phyloP scores from a whole-genome alignment of 2,329 filamentous ascomycete genomes.

The Dactylonectria estremocensis region DNA sequence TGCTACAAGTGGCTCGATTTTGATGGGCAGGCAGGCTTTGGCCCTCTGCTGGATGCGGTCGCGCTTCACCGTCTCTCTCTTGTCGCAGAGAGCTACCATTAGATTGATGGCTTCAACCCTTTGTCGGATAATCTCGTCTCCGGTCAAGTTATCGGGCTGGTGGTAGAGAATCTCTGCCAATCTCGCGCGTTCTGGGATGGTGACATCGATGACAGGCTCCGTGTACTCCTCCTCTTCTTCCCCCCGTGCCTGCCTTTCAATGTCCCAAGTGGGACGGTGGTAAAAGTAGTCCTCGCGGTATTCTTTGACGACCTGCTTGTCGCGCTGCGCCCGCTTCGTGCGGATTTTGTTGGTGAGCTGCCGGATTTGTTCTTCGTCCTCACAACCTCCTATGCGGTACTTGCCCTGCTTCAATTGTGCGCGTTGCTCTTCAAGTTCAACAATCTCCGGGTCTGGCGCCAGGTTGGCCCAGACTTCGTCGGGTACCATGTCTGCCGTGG shows the following conservation, averaged over 20 bases:
- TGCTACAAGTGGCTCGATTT: neutral
- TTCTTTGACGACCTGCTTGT: constrained; percentile 33
- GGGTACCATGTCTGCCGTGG: constrained; percentile 50
- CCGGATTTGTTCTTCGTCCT: constrained; percentile 46
- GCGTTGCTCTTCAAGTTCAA: constrained; percentile 38
- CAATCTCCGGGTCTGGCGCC: constrained; percentile 44
- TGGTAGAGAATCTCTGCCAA: constrained; percentile 39
- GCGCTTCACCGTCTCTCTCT: constrained; percentile 41
- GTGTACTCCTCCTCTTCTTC: constrained; percentile 41
- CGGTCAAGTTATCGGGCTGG: constrained; percentile 29
- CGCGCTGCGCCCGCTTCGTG: constrained; percentile 38
- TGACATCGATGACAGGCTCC: constrained; percentile 37
- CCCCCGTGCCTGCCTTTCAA: constrained; percentile 39
- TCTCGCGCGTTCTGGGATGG: constrained; percentile 35
- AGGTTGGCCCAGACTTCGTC: constrained; percentile 47
- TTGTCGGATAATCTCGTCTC: neutral
- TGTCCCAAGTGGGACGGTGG: constrained; percentile 46
- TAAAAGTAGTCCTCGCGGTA: constrained; percentile 51
- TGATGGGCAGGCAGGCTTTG: neutral
- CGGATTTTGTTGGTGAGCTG: constrained; percentile 41
- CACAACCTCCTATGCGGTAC: constrained; percentile 41
- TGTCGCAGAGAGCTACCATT: constrained; percentile 40
- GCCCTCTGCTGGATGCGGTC: constrained; percentile 6
- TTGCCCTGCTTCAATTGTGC: constrained; percentile 45
- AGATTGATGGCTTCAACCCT: neutral